Evolutionary conservation across 169 alveolate genomes (phyloP), one percentile per base, ranked within the genome.

Genomic region (Plasmodium inui): DNA sequence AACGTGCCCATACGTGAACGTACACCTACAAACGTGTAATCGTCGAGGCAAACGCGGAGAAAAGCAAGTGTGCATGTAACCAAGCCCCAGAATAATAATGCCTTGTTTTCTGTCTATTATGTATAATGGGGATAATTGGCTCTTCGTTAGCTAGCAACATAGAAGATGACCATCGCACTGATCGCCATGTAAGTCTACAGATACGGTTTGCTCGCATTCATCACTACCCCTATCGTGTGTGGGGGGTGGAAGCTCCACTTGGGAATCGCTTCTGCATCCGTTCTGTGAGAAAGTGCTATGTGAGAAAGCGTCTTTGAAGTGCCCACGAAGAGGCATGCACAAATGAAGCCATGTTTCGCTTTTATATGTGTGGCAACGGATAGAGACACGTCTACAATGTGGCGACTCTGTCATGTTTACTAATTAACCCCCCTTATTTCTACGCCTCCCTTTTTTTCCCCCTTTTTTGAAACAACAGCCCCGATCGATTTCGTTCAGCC

Each of bases 101-200:
- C 74, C 39, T 41, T 72, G 57, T 71, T 22, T 50, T 26, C 28
- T 41, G 19, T 14, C 37, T 44, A 71, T 84, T 84, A 70, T 84
- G 92, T 84, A 84, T 84, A 84, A 84, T 84, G 92, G 92, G 92
- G 55, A 84, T 84, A 84, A 84, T 84, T 17, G 83, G 83, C 72
- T 84, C 92, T 41, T 71, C 92, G 30, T 22, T 73, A 41, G 4
- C 73, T 71, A 72, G 53, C 61, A 84, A 84, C 78, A 71, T 39
- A 84, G 83, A 84, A 61, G 81, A 82, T 41, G 84, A 70, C 28
- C 26, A 22, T 84, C 74, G 55, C 22, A 41, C 46, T 39, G 37
- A 71, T 70, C 72, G 12, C n/a, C 57, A 46, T 46, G 57, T 46
- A 46, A 46, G 57, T 46, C n/a, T 46, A 12, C 57, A 12, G n/a